Evolutionary conservation across 1,284 basidiomycete species (phyloP).

Genomic region (Cutaneotrichosporon spelunceum): DNA sequence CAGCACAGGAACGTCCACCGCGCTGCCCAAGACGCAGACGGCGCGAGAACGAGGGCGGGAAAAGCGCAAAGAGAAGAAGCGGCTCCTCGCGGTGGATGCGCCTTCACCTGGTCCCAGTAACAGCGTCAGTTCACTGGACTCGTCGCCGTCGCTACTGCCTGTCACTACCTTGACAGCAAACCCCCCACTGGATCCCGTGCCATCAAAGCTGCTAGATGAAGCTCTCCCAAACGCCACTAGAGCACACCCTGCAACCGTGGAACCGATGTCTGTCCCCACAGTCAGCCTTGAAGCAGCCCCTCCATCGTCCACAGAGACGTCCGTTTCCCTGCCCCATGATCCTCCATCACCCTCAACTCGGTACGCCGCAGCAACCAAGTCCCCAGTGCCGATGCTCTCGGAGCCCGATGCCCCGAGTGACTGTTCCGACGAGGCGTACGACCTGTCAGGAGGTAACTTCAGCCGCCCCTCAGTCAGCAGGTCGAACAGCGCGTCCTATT

Average conservation of each 20-base stretch:
- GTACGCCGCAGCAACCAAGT: neutral
- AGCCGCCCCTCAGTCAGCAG: slow-evolving; percentile 8
- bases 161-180: neutral
- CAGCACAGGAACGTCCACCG: slow-evolving; percentile 12
- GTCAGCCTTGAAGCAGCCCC: slow-evolving; percentile 9
- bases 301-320: neutral
- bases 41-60: slow-evolving; percentile 37
- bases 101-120: neutral
- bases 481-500: slow-evolving; percentile 19
- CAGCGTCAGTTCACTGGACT: slow-evolving; percentile 8
- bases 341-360: neutral
- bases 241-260: neutral
- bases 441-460: neutral
- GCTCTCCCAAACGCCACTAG: neutral
- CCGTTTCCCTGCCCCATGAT: neutral
- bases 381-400: neutral
- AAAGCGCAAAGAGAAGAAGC: slow-evolving; percentile 35
- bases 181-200: neutral
- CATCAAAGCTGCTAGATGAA: neutral
- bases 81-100: neutral
- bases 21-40: slow-evolving; percentile 12
- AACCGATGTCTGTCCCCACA: neutral
- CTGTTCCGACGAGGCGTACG: slow-evolving; percentile 9
- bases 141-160: slow-evolving; percentile 1
- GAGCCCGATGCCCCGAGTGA: neutral